Conservation (phyloP, 257 asterid genomes). For the Paulownia fortunei region DNA sequence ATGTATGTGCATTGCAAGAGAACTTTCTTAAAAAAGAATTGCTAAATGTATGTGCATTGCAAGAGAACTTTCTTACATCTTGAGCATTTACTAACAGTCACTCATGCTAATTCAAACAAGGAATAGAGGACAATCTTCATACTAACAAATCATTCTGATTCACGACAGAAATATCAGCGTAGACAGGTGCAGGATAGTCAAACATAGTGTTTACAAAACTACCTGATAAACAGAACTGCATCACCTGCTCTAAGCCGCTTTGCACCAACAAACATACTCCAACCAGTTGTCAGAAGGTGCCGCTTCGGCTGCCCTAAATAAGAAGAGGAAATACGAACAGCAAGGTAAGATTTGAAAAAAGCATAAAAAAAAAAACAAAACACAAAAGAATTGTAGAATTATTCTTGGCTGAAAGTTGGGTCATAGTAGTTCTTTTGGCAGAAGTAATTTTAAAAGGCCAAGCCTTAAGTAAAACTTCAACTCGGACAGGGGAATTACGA, state of each 20-base stretch:
- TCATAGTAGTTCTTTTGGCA: not conserved
- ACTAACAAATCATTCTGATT: no score
- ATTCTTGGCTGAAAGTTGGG: not conserved
- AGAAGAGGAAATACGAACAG: conserved; percentile 16
- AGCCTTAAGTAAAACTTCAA: not conserved
- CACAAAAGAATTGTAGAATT: not conserved
- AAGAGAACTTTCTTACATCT: no score
- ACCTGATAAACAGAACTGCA: conserved; percentile 92
- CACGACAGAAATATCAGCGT: not conserved
- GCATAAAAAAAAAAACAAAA: not conserved
- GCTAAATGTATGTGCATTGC: no score
- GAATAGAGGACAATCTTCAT: no score
- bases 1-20: no score
- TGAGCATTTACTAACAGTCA: no score
- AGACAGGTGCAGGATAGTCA: not conserved
- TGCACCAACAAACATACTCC: conserved; percentile 99
- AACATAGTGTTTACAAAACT: not conserved
- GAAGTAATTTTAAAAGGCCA: not conserved
- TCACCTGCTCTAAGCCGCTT: conserved; percentile 97
- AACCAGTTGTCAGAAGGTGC: conserved; percentile 95
- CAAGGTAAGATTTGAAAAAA: conserved; percentile 2
- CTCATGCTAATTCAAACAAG: no score
- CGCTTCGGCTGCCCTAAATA: conserved; percentile 92
- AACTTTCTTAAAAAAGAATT: no score
- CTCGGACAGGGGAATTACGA: not conserved